These are phyloP conservation scores for Rosellinia necatrix DNA, from an alignment of 2,329 filamentous ascomycete genomes.

Conservation along the genomic window DNA sequence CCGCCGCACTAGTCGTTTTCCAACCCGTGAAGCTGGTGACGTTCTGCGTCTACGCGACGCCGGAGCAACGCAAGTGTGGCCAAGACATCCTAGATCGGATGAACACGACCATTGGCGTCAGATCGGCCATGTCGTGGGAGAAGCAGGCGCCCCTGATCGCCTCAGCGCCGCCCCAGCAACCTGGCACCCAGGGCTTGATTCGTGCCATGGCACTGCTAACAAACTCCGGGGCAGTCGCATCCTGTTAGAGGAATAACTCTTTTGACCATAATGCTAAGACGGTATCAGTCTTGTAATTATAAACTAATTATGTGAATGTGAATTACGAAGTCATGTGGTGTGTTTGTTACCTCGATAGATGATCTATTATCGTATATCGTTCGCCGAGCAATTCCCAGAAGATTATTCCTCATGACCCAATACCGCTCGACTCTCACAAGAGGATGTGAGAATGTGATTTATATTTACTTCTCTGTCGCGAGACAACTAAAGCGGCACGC, in stretches of 20 bases:
- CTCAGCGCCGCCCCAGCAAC: not conserved
- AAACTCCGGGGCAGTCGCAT: not conserved
- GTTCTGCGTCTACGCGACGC: slow-evolving; percentile 20
- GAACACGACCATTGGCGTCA: slow-evolving; percentile 22
- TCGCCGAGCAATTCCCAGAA: too few species aligned
- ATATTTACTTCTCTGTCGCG: too few species aligned
- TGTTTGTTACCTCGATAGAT: not conserved
- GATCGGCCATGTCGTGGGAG: slow-evolving; percentile 22
- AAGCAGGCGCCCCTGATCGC: slow-evolving; percentile 1
- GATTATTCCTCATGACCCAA: too few species aligned
- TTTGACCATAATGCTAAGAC: too few species aligned
- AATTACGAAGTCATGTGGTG: not conserved
- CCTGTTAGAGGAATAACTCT: not conserved
- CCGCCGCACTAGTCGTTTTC: slow-evolving; percentile 23
- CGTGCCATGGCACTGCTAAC: slow-evolving; percentile 7
- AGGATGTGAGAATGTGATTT: too few species aligned
- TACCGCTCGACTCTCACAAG: too few species aligned
- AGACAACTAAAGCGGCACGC: too few species aligned
- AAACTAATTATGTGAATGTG: not conserved
- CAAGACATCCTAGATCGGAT: slow-evolving; percentile 23
- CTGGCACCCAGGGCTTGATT: slow-evolving; percentile 12
- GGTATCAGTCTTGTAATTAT: too few species aligned
- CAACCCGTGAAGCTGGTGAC: slow-evolving; percentile 24
- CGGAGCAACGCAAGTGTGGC: slow-evolving; percentile 10
- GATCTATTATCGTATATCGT: not conserved